Conservation (phyloP, 176 grass and related monocot species). For the Calamus simplicifolius region DNA sequence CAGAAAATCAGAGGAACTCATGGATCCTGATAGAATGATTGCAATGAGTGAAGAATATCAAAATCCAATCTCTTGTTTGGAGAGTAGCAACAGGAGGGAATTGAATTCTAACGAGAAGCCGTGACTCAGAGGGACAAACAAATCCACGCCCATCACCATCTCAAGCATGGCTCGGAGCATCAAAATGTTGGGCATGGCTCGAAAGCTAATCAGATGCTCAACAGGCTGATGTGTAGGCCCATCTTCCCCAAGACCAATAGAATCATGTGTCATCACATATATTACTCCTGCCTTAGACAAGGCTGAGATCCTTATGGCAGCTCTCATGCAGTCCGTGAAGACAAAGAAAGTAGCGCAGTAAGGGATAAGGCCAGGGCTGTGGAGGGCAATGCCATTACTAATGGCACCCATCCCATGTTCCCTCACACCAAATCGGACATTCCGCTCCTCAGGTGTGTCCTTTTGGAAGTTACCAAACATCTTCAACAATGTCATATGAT, state of each 20-base stretch:
- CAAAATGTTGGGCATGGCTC: conserved; percentile 93
- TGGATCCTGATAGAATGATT: no score
- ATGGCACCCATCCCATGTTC: conserved; percentile 98
- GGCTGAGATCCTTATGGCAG: conserved; percentile 89
- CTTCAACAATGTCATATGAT: conserved; percentile 98
- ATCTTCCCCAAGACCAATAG: conserved; percentile 96
- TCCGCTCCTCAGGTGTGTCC: conserved; percentile 85
- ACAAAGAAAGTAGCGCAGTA: conserved; percentile 99
- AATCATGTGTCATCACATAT: conserved; percentile 99
- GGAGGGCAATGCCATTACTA: conserved; percentile 86
- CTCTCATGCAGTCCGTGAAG: conserved; percentile 99
- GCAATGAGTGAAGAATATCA: no score
- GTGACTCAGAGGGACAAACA: no score
- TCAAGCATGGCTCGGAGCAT: no score
- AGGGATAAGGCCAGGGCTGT: conserved; percentile 80
- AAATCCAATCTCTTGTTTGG: no score
- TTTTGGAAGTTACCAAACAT: conserved; percentile 98
- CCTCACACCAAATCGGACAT: conserved; percentile 92
- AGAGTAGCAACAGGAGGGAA: no score
- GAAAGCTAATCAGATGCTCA: conserved; percentile 86
- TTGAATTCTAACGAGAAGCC: no score
- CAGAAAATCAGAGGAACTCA: no score
- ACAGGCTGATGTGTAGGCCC: conserved; percentile 97
- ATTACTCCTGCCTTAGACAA: conserved; percentile 76
- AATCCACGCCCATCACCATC: no score